These are phyloP conservation scores for Ogataea populi-albae DNA, from an alignment of 805 yeast genomes.

Conservation along the genomic window DNA sequence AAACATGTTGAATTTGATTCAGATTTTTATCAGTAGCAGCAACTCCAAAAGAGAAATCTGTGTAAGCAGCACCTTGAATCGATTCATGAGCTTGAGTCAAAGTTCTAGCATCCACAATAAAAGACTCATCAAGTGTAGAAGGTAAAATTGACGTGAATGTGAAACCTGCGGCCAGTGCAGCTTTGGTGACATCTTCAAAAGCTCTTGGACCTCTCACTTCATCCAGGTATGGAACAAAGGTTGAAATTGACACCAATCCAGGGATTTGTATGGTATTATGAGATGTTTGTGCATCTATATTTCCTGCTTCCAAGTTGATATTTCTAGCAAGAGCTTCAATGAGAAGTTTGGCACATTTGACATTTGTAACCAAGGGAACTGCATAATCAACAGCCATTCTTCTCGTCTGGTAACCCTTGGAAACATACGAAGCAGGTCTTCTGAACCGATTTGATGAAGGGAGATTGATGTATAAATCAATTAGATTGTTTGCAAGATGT, in stretches of 20 bases:
- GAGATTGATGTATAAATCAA: constrained; percentile 92
- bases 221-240: constrained; percentile 70
- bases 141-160: constrained; percentile 82
- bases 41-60: constrained; percentile 79
- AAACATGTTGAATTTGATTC: constrained; percentile 55
- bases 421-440: constrained; percentile 97
- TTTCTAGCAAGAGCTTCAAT: constrained; percentile 89
- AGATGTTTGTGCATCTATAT: constrained; percentile 86
- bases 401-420: constrained; percentile 96
- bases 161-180: constrained; percentile 82
- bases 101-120: constrained; percentile 62
- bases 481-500: constrained; percentile 94
- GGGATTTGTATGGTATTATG: constrained; percentile 80
- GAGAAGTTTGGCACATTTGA: constrained; percentile 92
- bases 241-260: constrained; percentile 79
- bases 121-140: constrained; percentile 57
- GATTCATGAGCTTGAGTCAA: constrained; percentile 61
- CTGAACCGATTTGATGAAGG: constrained; percentile 97
- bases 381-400: constrained; percentile 99
- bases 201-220: constrained; percentile 47
- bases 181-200: constrained; percentile 64
- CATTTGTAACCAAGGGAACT: constrained; percentile 95
- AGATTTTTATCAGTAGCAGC: constrained; percentile 78
- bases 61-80: constrained; percentile 58
- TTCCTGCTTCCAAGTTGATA: constrained; percentile 61